phyloP scores from a whole-genome alignment of 2,329 filamentous ascomycete genomes.

The Arthrobotrys sinensis region DNA sequence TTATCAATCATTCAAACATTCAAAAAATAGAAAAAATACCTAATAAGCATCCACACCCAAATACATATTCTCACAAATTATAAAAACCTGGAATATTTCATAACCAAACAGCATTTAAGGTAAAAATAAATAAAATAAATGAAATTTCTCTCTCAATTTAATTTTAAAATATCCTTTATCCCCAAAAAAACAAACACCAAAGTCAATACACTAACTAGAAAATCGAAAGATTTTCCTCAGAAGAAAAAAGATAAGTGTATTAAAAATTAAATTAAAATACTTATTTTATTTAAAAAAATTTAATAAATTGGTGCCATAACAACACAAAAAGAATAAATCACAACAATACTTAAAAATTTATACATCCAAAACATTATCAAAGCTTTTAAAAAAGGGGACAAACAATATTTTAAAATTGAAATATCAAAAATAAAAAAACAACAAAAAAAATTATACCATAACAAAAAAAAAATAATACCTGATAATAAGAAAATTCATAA shows the following conservation, averaged over 20 bases:
- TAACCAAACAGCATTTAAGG: conserved; percentile 1
- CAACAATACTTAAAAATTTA: not conserved
- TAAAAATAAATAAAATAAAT: conserved; percentile 1
- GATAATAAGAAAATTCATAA: too few species aligned
- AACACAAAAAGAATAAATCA: not conserved
- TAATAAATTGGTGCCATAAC: conserved; percentile 2
- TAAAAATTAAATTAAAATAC: not conserved
- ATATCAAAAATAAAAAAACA: too few species aligned
- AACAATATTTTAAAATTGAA: too few species aligned
- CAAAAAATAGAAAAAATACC: conserved; percentile 51
- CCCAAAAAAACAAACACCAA: not conserved
- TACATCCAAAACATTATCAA: too few species aligned
- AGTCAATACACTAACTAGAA: not conserved
- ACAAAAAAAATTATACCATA: too few species aligned
- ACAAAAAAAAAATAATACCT: too few species aligned
- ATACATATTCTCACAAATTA: conserved; percentile 10
- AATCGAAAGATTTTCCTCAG: not conserved
- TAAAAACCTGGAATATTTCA: conserved; percentile 12
- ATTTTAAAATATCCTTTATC: conserved; percentile 16
- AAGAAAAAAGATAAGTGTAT: not conserved
- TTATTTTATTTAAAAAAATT: conserved; percentile 6
- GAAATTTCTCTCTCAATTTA: conserved; percentile 16
- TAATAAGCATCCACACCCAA: conserved; percentile 1
- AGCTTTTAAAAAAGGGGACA: too few species aligned
- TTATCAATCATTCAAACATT: not conserved